Base-by-base conservation (phyloP, 257 asterid genomes). In the Lantana camara region DNA sequence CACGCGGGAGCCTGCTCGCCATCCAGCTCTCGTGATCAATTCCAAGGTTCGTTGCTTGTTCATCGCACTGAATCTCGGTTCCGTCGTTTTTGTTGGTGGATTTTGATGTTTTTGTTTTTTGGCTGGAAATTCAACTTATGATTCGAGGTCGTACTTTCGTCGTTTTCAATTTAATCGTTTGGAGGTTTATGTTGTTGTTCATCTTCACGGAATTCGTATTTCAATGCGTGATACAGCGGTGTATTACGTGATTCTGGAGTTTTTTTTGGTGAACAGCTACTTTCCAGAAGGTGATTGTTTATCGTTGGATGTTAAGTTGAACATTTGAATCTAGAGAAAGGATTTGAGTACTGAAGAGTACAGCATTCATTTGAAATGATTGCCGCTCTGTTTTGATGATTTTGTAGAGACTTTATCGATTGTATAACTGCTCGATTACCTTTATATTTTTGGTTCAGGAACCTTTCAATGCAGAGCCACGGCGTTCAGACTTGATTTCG, bases 391-490 rank as follows among this genome's bases (percentile, higher is more conserved):
- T 27, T 27, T 27, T 5, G 32, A 27, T 27, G 32, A 27, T 27
- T 27, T 27, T 27, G 32, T 27, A 27, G 2, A 27, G 5, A 27
- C 5, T 2, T 27, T 27, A 27, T 27, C 32, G 5, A 27, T 27
- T 27, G 4, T 27, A 27, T 2, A 27, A 5, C 5, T 27, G 32
- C 5, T 27, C 32, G 4, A 27, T 2, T 27, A n/a, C 32, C 2
- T 27, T 5, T 2, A 27, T 45, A 17, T 44, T 64, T 45, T 63
- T 71, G 42, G 32, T 65, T 38, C 79, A 94, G 99, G 96, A 90
- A 53, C 99, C 97, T 32, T 93, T 87, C 77, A 93, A 90, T 78
- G 98, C 98, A 0, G 97, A 89, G 82, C 98, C 98, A 4, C 87
- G 73, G 7, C 96, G 96, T 42, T 44, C 76, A 1, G 85, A 75